Conservation (phyloP, 345 rosid species). For the Pugionium dolabratum region DNA sequence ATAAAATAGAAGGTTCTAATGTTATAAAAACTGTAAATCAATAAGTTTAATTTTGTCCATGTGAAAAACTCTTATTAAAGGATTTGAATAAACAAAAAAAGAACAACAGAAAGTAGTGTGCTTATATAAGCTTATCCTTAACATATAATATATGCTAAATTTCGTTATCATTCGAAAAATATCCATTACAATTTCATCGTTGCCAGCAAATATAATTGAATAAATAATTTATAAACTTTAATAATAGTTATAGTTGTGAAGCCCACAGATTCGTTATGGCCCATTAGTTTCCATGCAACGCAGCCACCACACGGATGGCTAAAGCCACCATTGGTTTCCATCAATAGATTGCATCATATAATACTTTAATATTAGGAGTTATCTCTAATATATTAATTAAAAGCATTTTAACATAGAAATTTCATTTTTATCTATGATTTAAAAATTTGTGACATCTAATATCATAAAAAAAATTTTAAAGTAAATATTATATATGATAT, state of each 20-base stretch:
- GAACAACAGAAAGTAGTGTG: neutral
- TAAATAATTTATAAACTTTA: conserved; percentile 5
- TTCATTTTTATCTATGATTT: too few species aligned
- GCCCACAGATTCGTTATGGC: conserved; percentile 40
- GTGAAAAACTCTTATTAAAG: neutral
- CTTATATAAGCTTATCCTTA: conserved; percentile 15
- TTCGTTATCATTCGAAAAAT: conserved; percentile 36
- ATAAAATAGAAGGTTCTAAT: neutral
- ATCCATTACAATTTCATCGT: conserved; percentile 19
- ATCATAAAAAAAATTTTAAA: too few species aligned
- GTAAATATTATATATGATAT: too few species aligned
- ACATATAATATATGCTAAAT: conserved; percentile 20
- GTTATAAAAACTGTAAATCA: too few species aligned
- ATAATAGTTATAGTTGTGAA: conserved; percentile 13
- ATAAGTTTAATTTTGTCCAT: neutral
- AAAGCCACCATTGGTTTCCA: conserved; percentile 27
- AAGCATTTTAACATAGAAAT: too few species aligned
- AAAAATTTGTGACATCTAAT: too few species aligned
- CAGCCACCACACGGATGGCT: conserved; percentile 39
- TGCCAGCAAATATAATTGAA: conserved; percentile 31
- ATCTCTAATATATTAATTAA: too few species aligned
- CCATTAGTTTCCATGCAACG: conserved; percentile 32
- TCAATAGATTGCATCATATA: conserved; percentile 17
- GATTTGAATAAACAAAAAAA: neutral
- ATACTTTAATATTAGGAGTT: too few species aligned